Conservation (phyloP, 1,284 basidiomycete genomes). For the Entoloma clypeatum region DNA sequence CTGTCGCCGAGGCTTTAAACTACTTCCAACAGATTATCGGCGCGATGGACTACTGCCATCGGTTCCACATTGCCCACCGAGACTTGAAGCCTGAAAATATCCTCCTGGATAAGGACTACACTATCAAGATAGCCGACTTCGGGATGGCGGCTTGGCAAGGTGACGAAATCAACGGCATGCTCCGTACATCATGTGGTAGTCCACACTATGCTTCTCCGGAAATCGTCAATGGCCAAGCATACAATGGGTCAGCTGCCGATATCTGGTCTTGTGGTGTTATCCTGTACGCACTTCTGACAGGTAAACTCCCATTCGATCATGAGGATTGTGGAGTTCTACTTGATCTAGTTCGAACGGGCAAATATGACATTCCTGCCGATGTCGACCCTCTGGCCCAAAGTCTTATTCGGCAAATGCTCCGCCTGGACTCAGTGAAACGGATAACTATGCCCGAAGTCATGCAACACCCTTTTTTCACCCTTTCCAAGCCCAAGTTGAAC, state of each 20-base stretch:
- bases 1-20: conserved; percentile 77
- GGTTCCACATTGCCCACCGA: conserved; percentile 95
- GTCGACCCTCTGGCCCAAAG: conserved; percentile 79
- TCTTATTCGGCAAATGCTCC: conserved; percentile 85
- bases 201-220: conserved; percentile 99
- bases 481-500: conserved; percentile 49
- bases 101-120: conserved; percentile 78
- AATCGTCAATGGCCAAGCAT: conserved; percentile 81
- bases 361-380: conserved; percentile 79
- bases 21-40: conserved; percentile 98
- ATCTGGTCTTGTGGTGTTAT: conserved; percentile 99
- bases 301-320: conserved; percentile 92
- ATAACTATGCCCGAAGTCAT: conserved; percentile 90
- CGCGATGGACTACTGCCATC: conserved; percentile 94
- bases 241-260: conserved; percentile 88
- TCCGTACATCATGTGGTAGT: conserved; percentile 91
- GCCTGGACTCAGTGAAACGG: conserved; percentile 75
- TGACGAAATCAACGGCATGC: conserved; percentile 51
- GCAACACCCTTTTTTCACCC: conserved; percentile 85
- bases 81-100: conserved; percentile 98
- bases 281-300: conserved; percentile 89
- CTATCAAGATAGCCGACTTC: conserved; percentile 98
- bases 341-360: conserved; percentile 81
- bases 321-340: conserved; percentile 75
- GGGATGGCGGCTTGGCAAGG: conserved; percentile 96